phyloP scores from a whole-genome alignment of 78 protist genomes.

The Dictyostelium capitatum region DNA sequence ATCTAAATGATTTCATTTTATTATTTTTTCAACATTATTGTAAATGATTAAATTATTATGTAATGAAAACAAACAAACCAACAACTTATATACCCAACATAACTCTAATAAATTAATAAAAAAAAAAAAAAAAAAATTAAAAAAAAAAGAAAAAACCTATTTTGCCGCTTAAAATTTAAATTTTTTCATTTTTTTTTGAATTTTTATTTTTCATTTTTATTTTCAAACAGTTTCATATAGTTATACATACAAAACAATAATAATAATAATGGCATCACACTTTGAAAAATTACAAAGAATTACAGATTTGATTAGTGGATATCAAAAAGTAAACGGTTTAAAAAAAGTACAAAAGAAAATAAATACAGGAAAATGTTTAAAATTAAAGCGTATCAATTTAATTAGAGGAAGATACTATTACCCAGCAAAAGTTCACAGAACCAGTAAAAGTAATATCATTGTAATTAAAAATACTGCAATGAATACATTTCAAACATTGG shows the following conservation, averaged over 20 bases:
- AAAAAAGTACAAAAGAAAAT: not conserved
- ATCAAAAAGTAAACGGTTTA: not conserved
- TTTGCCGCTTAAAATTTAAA: no score
- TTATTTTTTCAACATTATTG: no score
- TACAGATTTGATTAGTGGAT: not conserved
- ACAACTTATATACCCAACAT: no score
- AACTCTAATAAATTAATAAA: no score
- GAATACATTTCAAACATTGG: not conserved
- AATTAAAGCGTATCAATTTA: not conserved
- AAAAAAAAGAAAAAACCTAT: no score
- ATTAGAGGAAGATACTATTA: slow-evolving; percentile 19
- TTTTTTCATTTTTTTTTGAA: no score
- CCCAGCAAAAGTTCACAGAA: slow-evolving; percentile 7
- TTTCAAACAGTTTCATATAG: no score
- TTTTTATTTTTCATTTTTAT: no score
- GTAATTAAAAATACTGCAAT: slow-evolving; percentile 12
- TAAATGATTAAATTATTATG: no score
- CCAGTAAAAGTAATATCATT: not conserved
- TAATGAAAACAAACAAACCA: no score
- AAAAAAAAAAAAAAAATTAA: no score
- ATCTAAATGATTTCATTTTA: no score
- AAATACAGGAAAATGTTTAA: not conserved
- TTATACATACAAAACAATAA: not conserved
- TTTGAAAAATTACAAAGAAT: not conserved
- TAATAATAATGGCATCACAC: not conserved